Evolutionary conservation across 768 basidiomycete genomes (phyloP).

Genomic region (Candolleomyces eurysporus): DNA sequence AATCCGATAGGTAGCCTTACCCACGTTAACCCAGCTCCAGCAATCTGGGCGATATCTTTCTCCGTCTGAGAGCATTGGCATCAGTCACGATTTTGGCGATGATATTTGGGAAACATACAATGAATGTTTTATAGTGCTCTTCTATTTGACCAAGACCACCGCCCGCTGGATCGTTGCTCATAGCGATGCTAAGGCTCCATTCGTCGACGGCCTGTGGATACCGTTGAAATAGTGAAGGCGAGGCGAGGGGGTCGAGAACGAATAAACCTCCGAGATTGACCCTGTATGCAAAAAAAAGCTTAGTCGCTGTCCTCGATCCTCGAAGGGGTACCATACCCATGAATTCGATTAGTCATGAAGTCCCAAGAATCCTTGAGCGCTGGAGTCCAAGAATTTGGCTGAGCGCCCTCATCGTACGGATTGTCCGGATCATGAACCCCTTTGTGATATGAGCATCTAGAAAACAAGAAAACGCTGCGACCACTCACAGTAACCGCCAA

Average conservation of each 20-base stretch:
- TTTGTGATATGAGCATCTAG: conserved; percentile 16
- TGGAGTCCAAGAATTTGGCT: conserved; percentile 71
- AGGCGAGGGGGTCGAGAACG: conserved; percentile 74
- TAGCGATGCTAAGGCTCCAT: conserved; percentile 61
- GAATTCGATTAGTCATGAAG: conserved; percentile 69
- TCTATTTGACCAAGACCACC: conserved; percentile 65
- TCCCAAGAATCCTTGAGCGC: conserved; percentile 58
- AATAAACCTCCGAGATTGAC: conserved; percentile 77
- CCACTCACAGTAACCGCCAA: conserved; percentile 79
- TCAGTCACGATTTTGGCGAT: background rate
- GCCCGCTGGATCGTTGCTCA: conserved; percentile 58
- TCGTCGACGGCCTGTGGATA: conserved; percentile 61
- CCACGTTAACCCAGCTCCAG: conserved; percentile 78
- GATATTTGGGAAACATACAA: conserved; percentile 44
- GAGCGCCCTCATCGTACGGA: conserved; percentile 71
- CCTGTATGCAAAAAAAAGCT: conserved; percentile 23
- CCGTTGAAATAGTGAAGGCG: conserved; percentile 58
- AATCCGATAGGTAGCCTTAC: conserved; percentile 77
- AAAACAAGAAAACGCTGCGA: background rate
- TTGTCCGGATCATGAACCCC: conserved; percentile 62
- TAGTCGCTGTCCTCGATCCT: conserved; percentile 55
- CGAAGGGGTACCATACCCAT: conserved; percentile 51
- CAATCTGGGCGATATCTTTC: conserved; percentile 62
- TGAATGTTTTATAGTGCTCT: conserved; percentile 79
- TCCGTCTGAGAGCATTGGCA: conserved; percentile 55